phyloP scores from a whole-genome alignment of 2,329 filamentous ascomycete species.

The Pyricularia pennisetigena region DNA sequence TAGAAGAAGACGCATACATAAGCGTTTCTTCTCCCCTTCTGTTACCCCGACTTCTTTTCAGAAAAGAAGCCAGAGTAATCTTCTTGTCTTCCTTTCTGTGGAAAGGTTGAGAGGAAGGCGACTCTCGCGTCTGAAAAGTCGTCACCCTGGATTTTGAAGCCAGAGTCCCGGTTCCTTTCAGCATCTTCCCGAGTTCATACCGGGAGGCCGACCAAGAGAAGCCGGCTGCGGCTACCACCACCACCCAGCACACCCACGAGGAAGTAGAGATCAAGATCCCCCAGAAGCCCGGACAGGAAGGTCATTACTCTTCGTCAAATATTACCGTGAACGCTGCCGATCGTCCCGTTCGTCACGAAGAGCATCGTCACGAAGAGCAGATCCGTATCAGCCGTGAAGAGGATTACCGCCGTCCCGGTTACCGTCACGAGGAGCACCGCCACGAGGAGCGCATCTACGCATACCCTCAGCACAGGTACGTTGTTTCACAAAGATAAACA shows the following conservation, averaged over 20 bases:
- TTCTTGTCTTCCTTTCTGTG: constrained; percentile 55
- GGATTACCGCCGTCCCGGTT: constrained; percentile 61
- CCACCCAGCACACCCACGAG: constrained; percentile 55
- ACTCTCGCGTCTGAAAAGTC: constrained; percentile 51
- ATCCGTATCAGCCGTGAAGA: constrained; percentile 71
- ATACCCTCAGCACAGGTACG: not conserved
- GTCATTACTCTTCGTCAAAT: constrained; percentile 73
- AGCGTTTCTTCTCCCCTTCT: constrained; percentile 24
- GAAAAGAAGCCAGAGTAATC: constrained; percentile 37
- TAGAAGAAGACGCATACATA: constrained; percentile 23
- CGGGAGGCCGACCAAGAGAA: constrained; percentile 26
- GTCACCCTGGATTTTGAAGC: constrained; percentile 99
- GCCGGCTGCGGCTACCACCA: constrained; percentile 27
- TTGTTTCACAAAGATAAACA: not conserved
- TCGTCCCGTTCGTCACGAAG: constrained; percentile 49
- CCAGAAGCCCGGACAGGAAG: constrained; percentile 95
- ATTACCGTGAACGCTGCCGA: constrained; percentile 48
- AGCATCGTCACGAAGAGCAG: constrained; percentile 71
- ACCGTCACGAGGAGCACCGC: constrained; percentile 32
- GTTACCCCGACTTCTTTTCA: constrained; percentile 38
- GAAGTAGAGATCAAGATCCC: constrained; percentile 77
- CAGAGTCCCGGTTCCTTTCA: constrained; percentile 98
- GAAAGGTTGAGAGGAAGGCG: constrained; percentile 35
- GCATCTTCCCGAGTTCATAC: constrained; percentile 75
- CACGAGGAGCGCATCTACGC: constrained; percentile 42